Percentiles rank a stretch among this genome's conserved stretches.
These are phyloP conservation scores for Coemansia sp. DNA, from an alignment of 192 early-diverging fungal genomes.

Conservation along the genomic window DNA sequence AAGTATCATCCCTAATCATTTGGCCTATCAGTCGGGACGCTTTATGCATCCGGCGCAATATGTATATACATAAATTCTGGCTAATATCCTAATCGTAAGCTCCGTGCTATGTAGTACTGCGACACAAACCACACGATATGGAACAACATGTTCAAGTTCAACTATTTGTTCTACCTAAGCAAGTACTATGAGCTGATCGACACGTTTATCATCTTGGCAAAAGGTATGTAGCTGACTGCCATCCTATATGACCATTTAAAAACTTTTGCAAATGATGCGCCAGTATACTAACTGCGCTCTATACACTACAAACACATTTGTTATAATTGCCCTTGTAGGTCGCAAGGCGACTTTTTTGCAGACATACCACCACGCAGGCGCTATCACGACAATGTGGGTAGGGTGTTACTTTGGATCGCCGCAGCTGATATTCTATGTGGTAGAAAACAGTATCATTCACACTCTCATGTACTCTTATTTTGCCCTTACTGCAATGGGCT, in stretches of 20 bases:
- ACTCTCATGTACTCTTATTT: conserved; percentile 89
- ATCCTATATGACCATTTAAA: neutral
- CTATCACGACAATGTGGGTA: conserved; percentile 91
- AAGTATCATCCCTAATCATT: conserved; percentile 22
- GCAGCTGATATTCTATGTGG: conserved; percentile 81
- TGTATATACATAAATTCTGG: neutral
- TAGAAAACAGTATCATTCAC: conserved; percentile 84
- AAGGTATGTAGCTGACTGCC: conserved; percentile 42
- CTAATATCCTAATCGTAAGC: neutral
- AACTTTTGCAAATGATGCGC: neutral
- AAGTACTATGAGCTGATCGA: conserved; percentile 91
- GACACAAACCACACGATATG: conserved; percentile 70
- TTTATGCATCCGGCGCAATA: neutral
- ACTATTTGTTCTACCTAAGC: conserved; percentile 86
- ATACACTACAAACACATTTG: neutral
- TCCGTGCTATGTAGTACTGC: conserved; percentile 54
- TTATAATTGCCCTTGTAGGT: conserved; percentile 45
- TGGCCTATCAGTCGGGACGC: neutral
- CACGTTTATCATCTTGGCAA: conserved; percentile 82
- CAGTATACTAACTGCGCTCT: neutral
- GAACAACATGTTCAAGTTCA: conserved; percentile 79
- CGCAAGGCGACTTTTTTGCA: conserved; percentile 76
- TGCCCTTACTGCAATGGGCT: conserved; percentile 71
- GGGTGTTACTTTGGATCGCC: conserved; percentile 77
- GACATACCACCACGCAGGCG: conserved; percentile 88